These are phyloP conservation scores for Suhomyces sp. DNA, from an alignment of 805 yeast genomes.

Conservation along the genomic window DNA sequence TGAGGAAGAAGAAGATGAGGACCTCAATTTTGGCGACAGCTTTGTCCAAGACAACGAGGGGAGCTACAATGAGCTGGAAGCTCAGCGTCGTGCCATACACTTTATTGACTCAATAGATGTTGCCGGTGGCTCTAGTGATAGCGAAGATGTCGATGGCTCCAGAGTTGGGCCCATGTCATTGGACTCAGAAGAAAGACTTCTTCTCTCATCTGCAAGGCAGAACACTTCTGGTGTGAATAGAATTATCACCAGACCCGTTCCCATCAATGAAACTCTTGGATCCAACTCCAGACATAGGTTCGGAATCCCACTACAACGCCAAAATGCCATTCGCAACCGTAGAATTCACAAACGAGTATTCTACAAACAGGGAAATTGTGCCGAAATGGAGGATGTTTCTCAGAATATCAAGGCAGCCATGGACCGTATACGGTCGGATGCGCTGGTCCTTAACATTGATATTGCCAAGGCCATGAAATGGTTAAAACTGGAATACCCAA, in stretches of 20 bases:
- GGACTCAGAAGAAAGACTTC: conserved; percentile 14
- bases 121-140: conserved; percentile 3
- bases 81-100: conserved; percentile 9
- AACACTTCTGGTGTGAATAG: conserved; percentile 10
- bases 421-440: not conserved
- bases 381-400: not conserved
- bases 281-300: conserved; percentile 1
- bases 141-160: conserved; percentile 1
- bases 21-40: too few relatives aligned
- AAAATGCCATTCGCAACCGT: conserved; percentile 30
- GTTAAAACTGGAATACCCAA: not conserved
- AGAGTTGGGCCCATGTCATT: conserved; percentile 2
- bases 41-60: too few relatives aligned
- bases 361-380: not conserved
- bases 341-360: conserved; percentile 4
- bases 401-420: conserved; percentile 1
- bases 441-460: not conserved
- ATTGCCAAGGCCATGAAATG: not conserved
- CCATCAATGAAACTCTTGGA: not conserved
- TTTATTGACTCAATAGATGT: conserved; percentile 10
- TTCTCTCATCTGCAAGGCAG: conserved; percentile 29
- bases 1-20: conserved; percentile 11
- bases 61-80: conserved; percentile 3
- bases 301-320: conserved; percentile 31
- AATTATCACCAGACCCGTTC: conserved; percentile 3